phyloP scores from a whole-genome alignment of 2,329 filamentous ascomycete genomes.

The Botrytis porri region DNA sequence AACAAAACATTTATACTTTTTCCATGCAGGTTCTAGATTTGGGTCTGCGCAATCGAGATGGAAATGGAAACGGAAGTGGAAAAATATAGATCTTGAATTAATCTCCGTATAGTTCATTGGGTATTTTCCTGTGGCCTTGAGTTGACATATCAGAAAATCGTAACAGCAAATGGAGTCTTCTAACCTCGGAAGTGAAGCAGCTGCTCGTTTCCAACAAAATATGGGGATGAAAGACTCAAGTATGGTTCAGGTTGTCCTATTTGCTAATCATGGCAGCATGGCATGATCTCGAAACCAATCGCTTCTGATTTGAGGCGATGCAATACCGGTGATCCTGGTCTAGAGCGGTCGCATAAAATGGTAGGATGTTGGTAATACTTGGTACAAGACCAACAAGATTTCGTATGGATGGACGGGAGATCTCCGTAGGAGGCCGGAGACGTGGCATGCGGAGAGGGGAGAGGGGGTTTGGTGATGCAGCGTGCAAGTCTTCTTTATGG shows the following conservation, averaged over 20 bases:
- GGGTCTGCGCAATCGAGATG: conserved; percentile 4
- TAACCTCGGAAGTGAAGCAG: neutral
- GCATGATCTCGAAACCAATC: conserved; percentile 5
- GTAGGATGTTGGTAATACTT: neutral
- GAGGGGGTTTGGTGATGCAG: neutral
- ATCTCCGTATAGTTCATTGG: neutral
- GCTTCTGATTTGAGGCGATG: conserved; percentile 9
- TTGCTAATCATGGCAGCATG: neutral
- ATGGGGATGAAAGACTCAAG: neutral
- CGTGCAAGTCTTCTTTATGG: neutral
- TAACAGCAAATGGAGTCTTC: neutral
- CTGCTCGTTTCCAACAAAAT: neutral
- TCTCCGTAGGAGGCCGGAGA: conserved; percentile 12
- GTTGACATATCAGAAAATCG: conserved; percentile 8
- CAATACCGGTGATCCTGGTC: conserved; percentile 6
- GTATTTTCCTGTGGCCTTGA: neutral
- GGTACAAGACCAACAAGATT: conserved; percentile 9
- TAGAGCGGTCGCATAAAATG: conserved; percentile 5
- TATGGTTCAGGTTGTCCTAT: conserved; percentile 1
- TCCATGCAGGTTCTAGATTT: conserved; percentile 19
- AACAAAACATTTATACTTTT: neutral
- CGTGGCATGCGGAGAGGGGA: conserved; percentile 16
- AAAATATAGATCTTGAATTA: conserved; percentile 2
- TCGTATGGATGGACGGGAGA: conserved; percentile 7
- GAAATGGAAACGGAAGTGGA: conserved; percentile 2